Conservation (phyloP, 1,284 basidiomycete genomes). For the Anthracocystis walkeri region DNA sequence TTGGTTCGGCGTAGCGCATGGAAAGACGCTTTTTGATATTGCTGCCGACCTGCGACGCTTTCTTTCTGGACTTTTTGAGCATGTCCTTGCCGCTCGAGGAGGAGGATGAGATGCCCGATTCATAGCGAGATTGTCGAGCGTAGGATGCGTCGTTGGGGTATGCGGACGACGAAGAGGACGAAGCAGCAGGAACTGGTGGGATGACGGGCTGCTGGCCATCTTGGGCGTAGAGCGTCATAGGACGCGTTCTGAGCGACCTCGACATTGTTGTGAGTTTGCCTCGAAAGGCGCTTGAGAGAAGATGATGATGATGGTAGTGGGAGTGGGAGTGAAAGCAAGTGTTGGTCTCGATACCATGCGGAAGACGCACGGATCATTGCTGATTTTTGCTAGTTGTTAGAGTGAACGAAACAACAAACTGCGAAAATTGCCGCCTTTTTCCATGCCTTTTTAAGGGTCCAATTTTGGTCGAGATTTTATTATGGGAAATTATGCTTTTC, state of each 20-base stretch:
- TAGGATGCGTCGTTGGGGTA: slow-evolving; percentile 14
- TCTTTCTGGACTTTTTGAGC: slow-evolving; percentile 51
- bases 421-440: background rate
- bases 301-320: background rate
- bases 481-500: no score
- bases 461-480: background rate
- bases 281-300: background rate
- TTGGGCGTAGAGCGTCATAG: slow-evolving; percentile 65
- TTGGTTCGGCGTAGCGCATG: slow-evolving; percentile 67
- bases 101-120: background rate
- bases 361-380: slow-evolving; percentile 3
- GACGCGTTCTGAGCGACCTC: slow-evolving; percentile 64
- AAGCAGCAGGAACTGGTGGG: slow-evolving; percentile 15
- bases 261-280: slow-evolving; percentile 49
- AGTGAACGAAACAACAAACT: background rate
- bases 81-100: slow-evolving; percentile 9
- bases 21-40: slow-evolving; percentile 67
- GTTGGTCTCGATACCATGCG: slow-evolving; percentile 5
- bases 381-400: background rate
- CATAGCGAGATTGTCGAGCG: slow-evolving; percentile 14
- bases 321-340: background rate
- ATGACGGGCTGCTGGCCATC: slow-evolving; percentile 38
- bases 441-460: background rate
- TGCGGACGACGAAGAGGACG: slow-evolving; percentile 7
- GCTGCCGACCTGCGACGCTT: slow-evolving; percentile 60